Percentiles rank a stretch among this genome's conserved stretches.
Conservation (phyloP, 306 rosid species). For the Nissolia schottii region DNA sequence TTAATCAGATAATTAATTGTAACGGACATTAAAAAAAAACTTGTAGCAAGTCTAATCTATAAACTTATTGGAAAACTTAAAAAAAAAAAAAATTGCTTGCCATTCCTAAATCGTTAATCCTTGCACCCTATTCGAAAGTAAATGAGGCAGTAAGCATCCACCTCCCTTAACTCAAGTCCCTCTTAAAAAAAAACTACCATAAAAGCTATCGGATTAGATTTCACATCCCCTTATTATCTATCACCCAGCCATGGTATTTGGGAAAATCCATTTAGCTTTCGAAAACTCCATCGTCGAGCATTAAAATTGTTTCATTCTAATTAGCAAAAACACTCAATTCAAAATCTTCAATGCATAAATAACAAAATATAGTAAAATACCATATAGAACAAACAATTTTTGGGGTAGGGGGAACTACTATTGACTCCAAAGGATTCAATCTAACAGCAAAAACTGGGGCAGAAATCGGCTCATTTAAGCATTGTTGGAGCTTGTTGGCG, state of each 20-base stretch:
- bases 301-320: not conserved
- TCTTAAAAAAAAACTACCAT: not conserved
- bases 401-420: not conserved
- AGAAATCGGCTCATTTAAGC: conserved; percentile 1
- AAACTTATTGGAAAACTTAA: not conserved
- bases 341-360: conserved; percentile 21
- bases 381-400: not conserved
- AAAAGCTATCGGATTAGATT: not conserved
- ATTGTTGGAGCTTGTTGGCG: conserved; percentile 38
- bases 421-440: conserved; percentile 18
- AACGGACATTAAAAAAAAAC: too few relatives aligned
- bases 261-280: not conserved
- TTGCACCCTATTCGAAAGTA: too few relatives aligned
- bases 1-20: too few relatives aligned
- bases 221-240: not conserved
- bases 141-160: not conserved
- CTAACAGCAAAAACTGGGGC: not conserved
- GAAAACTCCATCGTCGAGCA: not conserved
- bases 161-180: not conserved
- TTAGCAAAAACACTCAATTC: conserved; percentile 15
- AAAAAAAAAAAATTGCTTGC: not conserved
- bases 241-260: not conserved
- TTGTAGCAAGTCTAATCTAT: too few relatives aligned
- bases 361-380: conserved; percentile 5
- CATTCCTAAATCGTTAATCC: too few relatives aligned